phyloP scores from a whole-genome alignment of 2,329 filamentous ascomycete species.

The Neopestalotiopsis sp. region DNA sequence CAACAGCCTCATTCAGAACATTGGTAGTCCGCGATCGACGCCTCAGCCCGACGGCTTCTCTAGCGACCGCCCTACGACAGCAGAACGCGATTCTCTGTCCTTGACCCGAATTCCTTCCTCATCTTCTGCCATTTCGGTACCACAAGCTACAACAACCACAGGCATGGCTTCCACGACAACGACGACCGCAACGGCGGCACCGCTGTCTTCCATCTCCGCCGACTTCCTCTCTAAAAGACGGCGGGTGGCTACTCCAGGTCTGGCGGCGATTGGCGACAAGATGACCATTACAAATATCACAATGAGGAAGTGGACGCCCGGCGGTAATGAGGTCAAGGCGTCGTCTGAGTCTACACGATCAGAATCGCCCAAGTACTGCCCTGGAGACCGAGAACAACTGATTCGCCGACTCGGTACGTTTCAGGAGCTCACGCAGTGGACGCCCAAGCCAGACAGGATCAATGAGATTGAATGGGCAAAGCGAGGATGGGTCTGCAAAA shows the following conservation, averaged over 20 bases:
- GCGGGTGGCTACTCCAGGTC: slow-evolving; percentile 51
- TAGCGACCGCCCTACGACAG: slow-evolving; percentile 33
- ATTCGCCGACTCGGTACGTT: slow-evolving; percentile 84
- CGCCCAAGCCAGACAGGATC: slow-evolving; percentile 85
- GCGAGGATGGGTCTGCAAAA: slow-evolving; percentile 86
- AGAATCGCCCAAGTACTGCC: slow-evolving; percentile 74
- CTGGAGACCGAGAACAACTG: slow-evolving; percentile 84
- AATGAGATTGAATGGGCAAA: slow-evolving; percentile 96
- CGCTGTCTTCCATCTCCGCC: slow-evolving; percentile 36
- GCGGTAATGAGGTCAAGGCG: slow-evolving; percentile 9
- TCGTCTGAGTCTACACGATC: slow-evolving; percentile 17
- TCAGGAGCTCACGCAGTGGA: slow-evolving; percentile 90
- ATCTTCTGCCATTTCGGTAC: slow-evolving; percentile 20
- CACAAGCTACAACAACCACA: slow-evolving; percentile 2
- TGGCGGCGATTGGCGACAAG: slow-evolving; percentile 43
- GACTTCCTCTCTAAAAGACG: slow-evolving; percentile 59
- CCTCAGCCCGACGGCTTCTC: slow-evolving; percentile 46
- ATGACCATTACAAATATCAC: slow-evolving; percentile 48
- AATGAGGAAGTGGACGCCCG: slow-evolving; percentile 45
- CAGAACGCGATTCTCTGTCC: not conserved
- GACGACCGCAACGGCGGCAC: slow-evolving; percentile 23
- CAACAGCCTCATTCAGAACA: slow-evolving; percentile 73
- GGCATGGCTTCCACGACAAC: slow-evolving; percentile 19
- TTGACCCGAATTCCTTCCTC: slow-evolving; percentile 34
- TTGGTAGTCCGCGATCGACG: slow-evolving; percentile 56